Conservation (phyloP, 1,284 basidiomycete genomes). For the Sanghuangporus baumii region DNA sequence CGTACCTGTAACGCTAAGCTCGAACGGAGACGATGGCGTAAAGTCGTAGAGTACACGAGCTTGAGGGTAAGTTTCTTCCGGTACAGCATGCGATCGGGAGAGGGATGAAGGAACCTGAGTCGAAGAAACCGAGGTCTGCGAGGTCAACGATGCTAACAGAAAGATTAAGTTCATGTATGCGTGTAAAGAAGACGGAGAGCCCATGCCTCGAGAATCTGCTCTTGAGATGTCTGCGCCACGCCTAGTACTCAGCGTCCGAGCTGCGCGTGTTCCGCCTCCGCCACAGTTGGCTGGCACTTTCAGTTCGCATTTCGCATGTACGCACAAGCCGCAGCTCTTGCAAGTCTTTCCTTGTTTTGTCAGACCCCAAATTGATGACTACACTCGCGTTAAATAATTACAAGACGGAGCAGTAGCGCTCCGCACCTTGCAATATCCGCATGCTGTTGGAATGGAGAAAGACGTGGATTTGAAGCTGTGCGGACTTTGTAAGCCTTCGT, state of each 20-base stretch:
- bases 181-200: background rate
- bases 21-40: slow-evolving; percentile 66
- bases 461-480: slow-evolving; percentile 79
- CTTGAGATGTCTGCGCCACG: slow-evolving; percentile 28
- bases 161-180: background rate
- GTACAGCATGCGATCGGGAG: slow-evolving; percentile 32
- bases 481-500: slow-evolving; percentile 62
- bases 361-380: slow-evolving; percentile 81
- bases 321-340: slow-evolving; percentile 71
- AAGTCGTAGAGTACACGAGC: slow-evolving; percentile 69
- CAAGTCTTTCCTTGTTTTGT: slow-evolving; percentile 83
- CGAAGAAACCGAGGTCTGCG: slow-evolving; percentile 12
- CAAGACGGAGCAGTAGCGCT: background rate
- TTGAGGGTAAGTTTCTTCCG: slow-evolving; percentile 36
- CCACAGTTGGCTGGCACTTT: slow-evolving; percentile 79
- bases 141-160: slow-evolving; percentile 11
- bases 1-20: slow-evolving; percentile 60
- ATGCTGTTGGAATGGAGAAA: slow-evolving; percentile 78
- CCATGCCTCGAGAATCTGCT: slow-evolving; percentile 25
- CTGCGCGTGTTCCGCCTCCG: slow-evolving; percentile 24
- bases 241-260: slow-evolving; percentile 22
- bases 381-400: background rate
- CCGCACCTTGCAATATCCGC: slow-evolving; percentile 73
- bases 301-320: slow-evolving; percentile 78
- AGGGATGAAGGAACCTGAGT: slow-evolving; percentile 28